phyloP scores from a whole-genome alignment of 345 rosid genomes.

The Hibiscus tridactylites region DNA sequence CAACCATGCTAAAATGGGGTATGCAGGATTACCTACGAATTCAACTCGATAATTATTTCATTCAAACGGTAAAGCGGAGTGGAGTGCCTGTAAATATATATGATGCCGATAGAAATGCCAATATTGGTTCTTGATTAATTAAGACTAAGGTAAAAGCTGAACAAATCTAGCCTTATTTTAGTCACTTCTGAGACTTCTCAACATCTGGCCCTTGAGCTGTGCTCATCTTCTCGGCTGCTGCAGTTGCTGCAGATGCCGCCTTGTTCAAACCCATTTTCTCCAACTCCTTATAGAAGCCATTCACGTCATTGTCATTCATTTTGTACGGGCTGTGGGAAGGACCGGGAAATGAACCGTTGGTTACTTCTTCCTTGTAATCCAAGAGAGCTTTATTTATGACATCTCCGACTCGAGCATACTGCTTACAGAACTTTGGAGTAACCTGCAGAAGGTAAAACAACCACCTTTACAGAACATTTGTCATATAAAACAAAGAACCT shows the following conservation, averaged over 20 bases:
- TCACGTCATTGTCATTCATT: conserved; percentile 41
- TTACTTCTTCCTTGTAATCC: conserved; percentile 73
- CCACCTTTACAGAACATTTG: not conserved
- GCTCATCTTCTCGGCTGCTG: conserved; percentile 42
- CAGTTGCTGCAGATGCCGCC: conserved; percentile 66
- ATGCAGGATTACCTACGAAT: not conserved
- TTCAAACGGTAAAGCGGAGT: not conserved
- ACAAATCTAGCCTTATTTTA: not conserved
- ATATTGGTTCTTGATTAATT: not conserved
- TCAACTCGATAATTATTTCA: not conserved
- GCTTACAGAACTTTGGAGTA: conserved; percentile 8
- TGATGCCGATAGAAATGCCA: not conserved
- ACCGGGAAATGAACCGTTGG: conserved; percentile 55
- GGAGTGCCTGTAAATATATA: not conserved
- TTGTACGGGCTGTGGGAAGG: conserved; percentile 19
- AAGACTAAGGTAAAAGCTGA: not conserved
- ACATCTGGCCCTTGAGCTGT: not conserved
- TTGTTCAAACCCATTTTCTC: conserved; percentile 61
- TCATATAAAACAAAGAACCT: not conserved
- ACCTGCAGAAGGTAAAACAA: conserved; percentile 17
- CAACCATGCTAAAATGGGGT: not conserved
- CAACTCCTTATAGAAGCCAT: conserved; percentile 57
- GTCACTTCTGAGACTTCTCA: not conserved
- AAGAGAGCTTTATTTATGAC: conserved; percentile 63
- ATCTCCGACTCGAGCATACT: conserved; percentile 59